Conservation (phyloP, 2,329 filamentous ascomycete genomes). For the Samsoniella hepiali region DNA sequence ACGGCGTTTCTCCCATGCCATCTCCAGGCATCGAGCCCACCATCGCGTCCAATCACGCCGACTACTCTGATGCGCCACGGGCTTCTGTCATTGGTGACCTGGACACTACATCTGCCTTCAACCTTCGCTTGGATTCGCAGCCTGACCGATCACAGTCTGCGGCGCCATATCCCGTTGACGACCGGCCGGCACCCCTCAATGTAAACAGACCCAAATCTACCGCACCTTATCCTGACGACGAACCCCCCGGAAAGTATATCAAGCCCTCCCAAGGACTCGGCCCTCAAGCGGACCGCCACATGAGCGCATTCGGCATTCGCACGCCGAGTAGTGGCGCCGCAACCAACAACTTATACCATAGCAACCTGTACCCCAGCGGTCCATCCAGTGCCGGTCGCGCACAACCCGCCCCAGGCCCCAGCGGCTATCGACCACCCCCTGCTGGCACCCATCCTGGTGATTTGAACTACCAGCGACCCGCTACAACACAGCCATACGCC, state of each 20-base stretch:
- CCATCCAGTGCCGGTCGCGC: slow-evolving; percentile 40
- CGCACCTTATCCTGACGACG: slow-evolving; percentile 54
- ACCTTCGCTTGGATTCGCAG: slow-evolving; percentile 43
- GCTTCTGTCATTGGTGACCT: slow-evolving; percentile 33
- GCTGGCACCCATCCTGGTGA: slow-evolving; percentile 32
- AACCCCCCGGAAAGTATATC: slow-evolving; percentile 35
- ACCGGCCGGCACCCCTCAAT: slow-evolving; percentile 52
- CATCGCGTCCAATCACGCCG: slow-evolving; percentile 37
- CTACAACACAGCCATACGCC: slow-evolving; percentile 26
- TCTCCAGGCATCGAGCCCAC: slow-evolving; percentile 41
- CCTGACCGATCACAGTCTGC: slow-evolving; percentile 49
- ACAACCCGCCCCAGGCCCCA: slow-evolving; percentile 27
- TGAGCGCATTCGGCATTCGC: slow-evolving; percentile 54
- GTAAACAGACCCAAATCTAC: slow-evolving; percentile 44
- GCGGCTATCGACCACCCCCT: slow-evolving; percentile 41
- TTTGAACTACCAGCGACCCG: slow-evolving; percentile 23
- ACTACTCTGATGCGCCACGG: slow-evolving; percentile 48
- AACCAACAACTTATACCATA: not conserved
- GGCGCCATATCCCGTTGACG: slow-evolving; percentile 70
- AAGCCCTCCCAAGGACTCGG: slow-evolving; percentile 48
- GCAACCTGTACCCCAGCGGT: slow-evolving; percentile 21
- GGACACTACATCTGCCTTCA: slow-evolving; percentile 49
- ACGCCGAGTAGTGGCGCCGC: slow-evolving; percentile 32
- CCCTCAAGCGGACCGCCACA: slow-evolving; percentile 46
- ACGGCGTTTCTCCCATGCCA: slow-evolving; percentile 38